Percentiles rank a stretch among this genome's conserved stretches.
phyloP scores from a whole-genome alignment of 2,329 filamentous ascomycete genomes.

The Penicillium olsonii region DNA sequence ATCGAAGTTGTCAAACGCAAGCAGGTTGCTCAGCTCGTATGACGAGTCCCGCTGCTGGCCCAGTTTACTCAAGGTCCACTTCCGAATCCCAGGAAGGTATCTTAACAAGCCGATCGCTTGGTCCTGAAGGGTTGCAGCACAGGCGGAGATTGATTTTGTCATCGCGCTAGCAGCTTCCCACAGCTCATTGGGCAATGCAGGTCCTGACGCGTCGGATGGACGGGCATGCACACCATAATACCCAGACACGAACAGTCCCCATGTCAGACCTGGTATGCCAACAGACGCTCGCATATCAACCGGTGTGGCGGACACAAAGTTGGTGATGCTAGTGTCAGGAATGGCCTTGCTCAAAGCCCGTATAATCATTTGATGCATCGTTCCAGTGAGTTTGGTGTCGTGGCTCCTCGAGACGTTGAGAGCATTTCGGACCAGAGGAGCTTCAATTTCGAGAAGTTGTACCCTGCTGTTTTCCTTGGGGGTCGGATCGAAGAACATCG shows the following conservation, averaged over 20 bases:
- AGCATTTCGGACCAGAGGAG: slow-evolving; percentile 26
- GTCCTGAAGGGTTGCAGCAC: slow-evolving; percentile 35
- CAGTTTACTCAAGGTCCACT: slow-evolving; percentile 44
- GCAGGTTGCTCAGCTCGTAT: slow-evolving; percentile 51
- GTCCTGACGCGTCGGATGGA: not conserved
- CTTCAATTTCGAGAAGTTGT: slow-evolving; percentile 33
- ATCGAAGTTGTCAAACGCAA: slow-evolving; percentile 40
- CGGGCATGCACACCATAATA: slow-evolving; percentile 28
- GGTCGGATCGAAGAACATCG: slow-evolving; percentile 27
- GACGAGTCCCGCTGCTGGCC: slow-evolving; percentile 42
- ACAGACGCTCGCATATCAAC: slow-evolving; percentile 45
- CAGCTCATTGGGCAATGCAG: slow-evolving; percentile 23
- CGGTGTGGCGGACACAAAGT: slow-evolving; percentile 43
- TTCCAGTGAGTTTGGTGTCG: slow-evolving; percentile 44
- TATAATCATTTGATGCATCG: slow-evolving; percentile 44
- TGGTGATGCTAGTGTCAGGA: slow-evolving; percentile 20
- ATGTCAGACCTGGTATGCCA: slow-evolving; percentile 33
- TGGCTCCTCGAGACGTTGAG: slow-evolving; percentile 35
- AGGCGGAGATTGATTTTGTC: slow-evolving; percentile 35
- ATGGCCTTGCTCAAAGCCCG: slow-evolving; percentile 39
- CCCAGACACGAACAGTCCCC: slow-evolving; percentile 40
- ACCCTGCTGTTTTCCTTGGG: slow-evolving; percentile 32
- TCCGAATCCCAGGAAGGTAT: slow-evolving; percentile 43
- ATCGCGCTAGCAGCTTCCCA: slow-evolving; percentile 39
- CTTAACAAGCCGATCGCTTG: slow-evolving; percentile 47